Conservation (phyloP, 805 yeast genomes). For the Zygoascus flipseniorum region DNA sequence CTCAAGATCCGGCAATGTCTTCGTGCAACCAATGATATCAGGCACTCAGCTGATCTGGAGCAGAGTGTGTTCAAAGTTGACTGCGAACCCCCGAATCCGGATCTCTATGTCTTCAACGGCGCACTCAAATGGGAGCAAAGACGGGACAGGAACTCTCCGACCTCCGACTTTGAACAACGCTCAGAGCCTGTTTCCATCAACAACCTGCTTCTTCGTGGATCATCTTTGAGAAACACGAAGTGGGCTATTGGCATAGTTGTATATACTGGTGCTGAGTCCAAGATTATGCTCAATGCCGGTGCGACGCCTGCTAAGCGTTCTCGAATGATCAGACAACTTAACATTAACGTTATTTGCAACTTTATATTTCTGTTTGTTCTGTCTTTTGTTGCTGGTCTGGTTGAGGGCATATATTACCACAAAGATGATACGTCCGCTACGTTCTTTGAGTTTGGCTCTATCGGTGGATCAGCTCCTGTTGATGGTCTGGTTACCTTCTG, state of each 20-base stretch:
- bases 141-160: conserved; percentile 28
- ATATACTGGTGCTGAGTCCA: conserved; percentile 71
- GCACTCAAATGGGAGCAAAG: conserved; percentile 42
- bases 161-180: conserved; percentile 8
- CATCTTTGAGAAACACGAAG: conserved; percentile 61
- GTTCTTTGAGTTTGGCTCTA: conserved; percentile 54
- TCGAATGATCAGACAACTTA: conserved; percentile 55
- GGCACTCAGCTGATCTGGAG: conserved; percentile 51
- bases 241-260: conserved; percentile 69
- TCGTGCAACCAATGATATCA: conserved; percentile 44
- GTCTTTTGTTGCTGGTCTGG: conserved; percentile 60
- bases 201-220: conserved; percentile 63
- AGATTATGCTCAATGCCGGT: conserved; percentile 72
- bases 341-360: conserved; percentile 56
- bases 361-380: conserved; percentile 52
- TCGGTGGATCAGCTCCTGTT: conserved; percentile 49
- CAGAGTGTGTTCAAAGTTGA: conserved; percentile 52
- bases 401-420: conserved; percentile 58
- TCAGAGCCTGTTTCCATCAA: conserved; percentile 53
- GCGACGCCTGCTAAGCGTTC: conserved; percentile 68
- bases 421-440: conserved; percentile 36
- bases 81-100: conserved; percentile 64
- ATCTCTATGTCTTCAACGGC: conserved; percentile 59
- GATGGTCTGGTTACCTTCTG: conserved; percentile 63
- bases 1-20: conserved; percentile 52